Base-by-base conservation (phyloP, 805 yeast genomes). In the Priceomyces fermenticarens region DNA sequence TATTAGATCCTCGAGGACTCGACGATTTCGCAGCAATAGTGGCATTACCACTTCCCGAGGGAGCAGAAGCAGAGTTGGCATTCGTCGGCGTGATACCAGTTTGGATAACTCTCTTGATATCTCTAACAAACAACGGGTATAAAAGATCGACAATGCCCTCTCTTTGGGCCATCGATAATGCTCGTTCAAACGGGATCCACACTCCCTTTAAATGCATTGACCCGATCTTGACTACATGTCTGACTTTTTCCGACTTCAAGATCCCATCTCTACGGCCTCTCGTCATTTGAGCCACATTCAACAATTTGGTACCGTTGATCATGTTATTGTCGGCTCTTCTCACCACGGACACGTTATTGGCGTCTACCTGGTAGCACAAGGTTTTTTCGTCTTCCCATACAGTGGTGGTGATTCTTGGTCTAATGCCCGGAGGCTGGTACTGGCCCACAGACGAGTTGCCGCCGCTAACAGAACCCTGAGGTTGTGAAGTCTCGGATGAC, bases 361-460 rank as follows among this genome's bases (percentile, higher is more conserved):
- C 90, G 54, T 85, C 93, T 25, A 86, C 91, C 62, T 85, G 93
- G 66, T 85, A 86, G 57, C 93, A 86, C 39, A 86, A 62, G 0
- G 95, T 86, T 51, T 83, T 82, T 55, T 86, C 95, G 57, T 86
- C 95, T 56, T 86, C 93, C 95, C 95, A 86, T 77, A 83, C 77
- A n/a, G 93, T 85, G 15, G 93, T 85, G 39, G 89, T 83, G 39
- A 85, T 88, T 45, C 83, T 68, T 7, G 85, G 87, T 27, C 84
- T 53, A 41, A 70, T 59, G 2, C 73, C 73, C 2, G 73, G 71
- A 4, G 74, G 74, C 51, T 69, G 76, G 48, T 59, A 69, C 45
- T 67, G 75, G 32, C 74, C 75, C 37, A 67, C 72, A 6, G 63
- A 48, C 11, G 70, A 62, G 43, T 47, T 55, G 17, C 35, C 25